These are phyloP conservation scores for Syzygium grande DNA, from an alignment of 345 rosid species.

Conservation along the genomic window DNA sequence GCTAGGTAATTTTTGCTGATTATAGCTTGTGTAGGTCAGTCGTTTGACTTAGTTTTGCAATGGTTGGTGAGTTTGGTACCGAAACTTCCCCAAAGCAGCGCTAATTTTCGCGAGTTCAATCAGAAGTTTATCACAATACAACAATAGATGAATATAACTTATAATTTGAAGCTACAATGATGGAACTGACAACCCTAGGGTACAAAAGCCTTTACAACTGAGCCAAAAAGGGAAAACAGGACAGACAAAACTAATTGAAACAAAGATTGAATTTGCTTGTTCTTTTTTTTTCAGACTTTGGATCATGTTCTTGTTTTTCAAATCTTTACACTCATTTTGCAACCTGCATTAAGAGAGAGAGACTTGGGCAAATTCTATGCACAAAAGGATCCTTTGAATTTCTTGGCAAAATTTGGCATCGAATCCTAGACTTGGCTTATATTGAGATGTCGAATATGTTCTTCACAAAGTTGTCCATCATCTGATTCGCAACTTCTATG, in stretches of 20 bases:
- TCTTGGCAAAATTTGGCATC: not conserved
- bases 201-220: not conserved
- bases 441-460: conserved; percentile 35
- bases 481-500: conserved; percentile 21
- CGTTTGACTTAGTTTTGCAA: not conserved
- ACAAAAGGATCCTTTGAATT: not conserved
- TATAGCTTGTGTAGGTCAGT: not conserved
- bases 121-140: not conserved
- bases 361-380: not conserved
- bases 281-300: not conserved
- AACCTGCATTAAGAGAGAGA: not conserved
- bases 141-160: not conserved
- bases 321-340: not conserved
- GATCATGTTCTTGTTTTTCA: not conserved
- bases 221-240: not conserved
- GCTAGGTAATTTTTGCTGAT: not conserved
- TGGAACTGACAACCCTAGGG: not conserved
- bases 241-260: not conserved
- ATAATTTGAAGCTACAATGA: not conserved
- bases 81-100: not conserved
- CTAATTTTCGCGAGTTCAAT: not conserved
- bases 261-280: not conserved
- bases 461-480: conserved; percentile 43
- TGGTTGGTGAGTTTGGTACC: not conserved
- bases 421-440: conserved; percentile 2